Evolutionary conservation across 176 grass and related monocot genomes (phyloP), one percentile per base, ranked within the genome.

Genomic region (Musa troglodytarum): DNA sequence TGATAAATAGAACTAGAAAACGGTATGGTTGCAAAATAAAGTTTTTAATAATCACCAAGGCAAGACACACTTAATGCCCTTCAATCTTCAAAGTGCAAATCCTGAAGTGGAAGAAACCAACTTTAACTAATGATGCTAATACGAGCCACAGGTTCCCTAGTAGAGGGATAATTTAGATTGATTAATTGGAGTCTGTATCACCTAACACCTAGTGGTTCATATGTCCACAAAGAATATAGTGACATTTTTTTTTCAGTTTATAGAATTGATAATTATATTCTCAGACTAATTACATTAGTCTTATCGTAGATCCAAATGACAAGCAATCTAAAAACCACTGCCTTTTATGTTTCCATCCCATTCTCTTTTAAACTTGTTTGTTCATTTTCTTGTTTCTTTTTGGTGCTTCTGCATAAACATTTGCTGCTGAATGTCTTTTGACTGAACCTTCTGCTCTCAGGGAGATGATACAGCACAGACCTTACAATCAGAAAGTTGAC

Each of bases 401-500:
- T 53, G 24, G 50, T 74, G 11, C 23, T 55, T 28, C 52, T 19
- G 3, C 72, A 74, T 11, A 16, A 15, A n/a, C 21, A 17, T 2
- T 74, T 74, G 21, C 24, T 56, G 9, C 14, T 26, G 23, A 26
- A 8, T 74, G 49, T 53, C 15, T 25, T 11, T 28, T 74, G 10
- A 74, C 72, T 28, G 3, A 14, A 56, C 52, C 20, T 21, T 34
- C 9, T 25, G 52, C 34, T 70, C 72, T 28, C 52, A 74, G 72
- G 12, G 72, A 74, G 53, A 74, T 74, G 72, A 57, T 74, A 54
- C 72, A 74, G 52, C 72, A 74, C 53, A 74, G 72, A 57, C 72
- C 53, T 53, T 74, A 57, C 53, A 56, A 74, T 56, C 72, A 74
- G 72, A 74, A 58, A 74, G 72, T 74, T 57, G 72, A 74, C 34